Evolutionary conservation across 306 rosid species (phyloP).

Genomic region (Dryas alaskensis): DNA sequence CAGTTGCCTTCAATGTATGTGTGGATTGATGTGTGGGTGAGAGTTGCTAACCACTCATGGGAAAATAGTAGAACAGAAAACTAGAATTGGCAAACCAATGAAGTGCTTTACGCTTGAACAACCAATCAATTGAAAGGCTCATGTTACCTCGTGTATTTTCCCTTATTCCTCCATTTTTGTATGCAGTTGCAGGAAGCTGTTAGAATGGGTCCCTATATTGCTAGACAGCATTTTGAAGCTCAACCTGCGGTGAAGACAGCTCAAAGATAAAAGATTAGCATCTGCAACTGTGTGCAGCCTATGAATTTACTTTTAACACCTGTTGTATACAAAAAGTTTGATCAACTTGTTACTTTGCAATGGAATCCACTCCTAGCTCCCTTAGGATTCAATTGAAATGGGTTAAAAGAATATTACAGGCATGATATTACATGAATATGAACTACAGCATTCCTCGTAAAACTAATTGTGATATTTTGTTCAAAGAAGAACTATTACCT

Average conservation of each 20-base stretch:
- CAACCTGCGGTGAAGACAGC: slow-evolving; percentile 83
- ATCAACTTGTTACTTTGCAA: too few relatives aligned
- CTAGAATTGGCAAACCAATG: neutral
- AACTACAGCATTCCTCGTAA: too few relatives aligned
- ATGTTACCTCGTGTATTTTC: neutral
- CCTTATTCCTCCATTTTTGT: neutral
- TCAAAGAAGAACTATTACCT: neutral
- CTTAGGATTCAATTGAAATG: neutral
- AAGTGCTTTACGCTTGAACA: neutral
- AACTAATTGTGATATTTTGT: neutral
- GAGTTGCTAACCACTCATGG: neutral
- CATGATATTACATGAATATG: too few relatives aligned
- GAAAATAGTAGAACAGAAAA: neutral
- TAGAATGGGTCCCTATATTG: slow-evolving; percentile 66
- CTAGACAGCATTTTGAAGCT: slow-evolving; percentile 51
- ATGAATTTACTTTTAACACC: neutral
- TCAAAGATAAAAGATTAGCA: slow-evolving; percentile 53
- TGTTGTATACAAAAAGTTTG: slow-evolving; percentile 1
- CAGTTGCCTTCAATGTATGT: neutral
- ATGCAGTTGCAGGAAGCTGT: slow-evolving; percentile 79
- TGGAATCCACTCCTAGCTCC: too few relatives aligned
- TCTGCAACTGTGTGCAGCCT: slow-evolving; percentile 2
- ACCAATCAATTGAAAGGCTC: neutral
- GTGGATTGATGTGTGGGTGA: neutral
- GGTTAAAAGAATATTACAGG: neutral